A percentile compares a stretch with the other conserved stretches of the same genome.
phyloP scores from a whole-genome alignment of 164 flowering plant species.

The Nymphaea thermarum region DNA sequence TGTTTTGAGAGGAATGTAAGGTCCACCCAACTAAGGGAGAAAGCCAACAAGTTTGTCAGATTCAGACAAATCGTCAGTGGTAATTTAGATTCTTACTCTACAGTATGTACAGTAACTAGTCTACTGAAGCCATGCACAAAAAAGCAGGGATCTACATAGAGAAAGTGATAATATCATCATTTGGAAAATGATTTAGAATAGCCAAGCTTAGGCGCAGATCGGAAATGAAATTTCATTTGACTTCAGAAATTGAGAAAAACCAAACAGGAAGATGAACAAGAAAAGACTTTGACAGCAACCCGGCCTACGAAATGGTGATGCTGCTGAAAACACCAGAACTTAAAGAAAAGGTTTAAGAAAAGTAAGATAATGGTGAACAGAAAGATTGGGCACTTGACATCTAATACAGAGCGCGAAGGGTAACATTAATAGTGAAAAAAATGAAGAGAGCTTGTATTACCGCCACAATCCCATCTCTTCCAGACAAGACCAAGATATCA shows the following conservation, averaged over 20 bases:
- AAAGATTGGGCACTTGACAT: not conserved
- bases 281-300: not conserved
- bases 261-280: not conserved
- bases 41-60: not conserved
- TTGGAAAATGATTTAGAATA: not conserved
- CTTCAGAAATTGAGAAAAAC: not conserved
- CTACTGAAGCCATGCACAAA: not conserved
- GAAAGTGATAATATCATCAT: no score
- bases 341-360: not conserved
- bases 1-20: conserved; percentile 78
- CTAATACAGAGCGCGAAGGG: not conserved
- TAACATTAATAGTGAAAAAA: not conserved
- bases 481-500: conserved; percentile 89
- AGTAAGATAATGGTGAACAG: not conserved
- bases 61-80: not conserved
- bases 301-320: not conserved
- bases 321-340: not conserved
- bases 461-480: conserved; percentile 88
- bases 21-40: conserved; percentile 69
- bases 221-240: not conserved
- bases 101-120: no score
- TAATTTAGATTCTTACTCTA: not conserved
- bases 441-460: conserved; percentile 17
- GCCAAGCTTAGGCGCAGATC: not conserved
- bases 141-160: not conserved